Evolutionary conservation across 2,329 filamentous ascomycete genomes (phyloP), one percentile per base, ranked within the genome.

Genomic region (Chaetomium globosum): DNA sequence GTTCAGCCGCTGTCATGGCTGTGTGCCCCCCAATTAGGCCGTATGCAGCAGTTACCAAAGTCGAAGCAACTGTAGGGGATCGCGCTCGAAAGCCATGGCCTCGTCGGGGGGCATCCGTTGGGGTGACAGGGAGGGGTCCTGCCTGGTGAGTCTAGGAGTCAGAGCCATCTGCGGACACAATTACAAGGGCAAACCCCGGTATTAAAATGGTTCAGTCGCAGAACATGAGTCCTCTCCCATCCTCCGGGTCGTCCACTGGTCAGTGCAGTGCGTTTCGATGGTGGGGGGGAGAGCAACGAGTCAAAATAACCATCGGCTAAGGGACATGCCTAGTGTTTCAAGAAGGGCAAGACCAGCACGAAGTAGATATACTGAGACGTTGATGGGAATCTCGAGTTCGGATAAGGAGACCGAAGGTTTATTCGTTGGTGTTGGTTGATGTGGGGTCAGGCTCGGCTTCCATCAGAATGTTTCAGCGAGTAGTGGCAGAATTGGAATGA

Each of bases 1-100:
- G 70, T 70, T 56, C 72, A 70, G 63, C 71, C 71, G 65, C 69
- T 71, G 63, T 73, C 73, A 9, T 69, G 69, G 57, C 72, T 72
- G 56, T 63, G 26, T 26, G 13, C 8, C 30, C 43, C 60, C 73
- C 69, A n/a, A 65, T 43, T 8, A 2, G 69, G 64, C n/a, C 67
- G 61, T n/a, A 73, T 48, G 60, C 73, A 71, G 72, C 64, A 61
- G 30, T 49, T 55, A 26, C 26, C 48, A 72, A 36, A 12, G 33
- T 12, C 9, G 9, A 36, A 36, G 9, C 33, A 36, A 36, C 33
- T 36, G 33, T 12, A 36, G 73, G 1, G 71, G 59, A 33, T 73
- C 70, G 57, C 71, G 69, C 1, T 71, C 71, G 33, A 73, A 72
- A 3, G 67, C 71, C 69, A 71, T 71, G 26, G 70, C 69, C 12